These are phyloP conservation scores for Chlamydomonas schloesseri DNA, from an alignment of 139 green algal genomes.

Conservation along the genomic window DNA sequence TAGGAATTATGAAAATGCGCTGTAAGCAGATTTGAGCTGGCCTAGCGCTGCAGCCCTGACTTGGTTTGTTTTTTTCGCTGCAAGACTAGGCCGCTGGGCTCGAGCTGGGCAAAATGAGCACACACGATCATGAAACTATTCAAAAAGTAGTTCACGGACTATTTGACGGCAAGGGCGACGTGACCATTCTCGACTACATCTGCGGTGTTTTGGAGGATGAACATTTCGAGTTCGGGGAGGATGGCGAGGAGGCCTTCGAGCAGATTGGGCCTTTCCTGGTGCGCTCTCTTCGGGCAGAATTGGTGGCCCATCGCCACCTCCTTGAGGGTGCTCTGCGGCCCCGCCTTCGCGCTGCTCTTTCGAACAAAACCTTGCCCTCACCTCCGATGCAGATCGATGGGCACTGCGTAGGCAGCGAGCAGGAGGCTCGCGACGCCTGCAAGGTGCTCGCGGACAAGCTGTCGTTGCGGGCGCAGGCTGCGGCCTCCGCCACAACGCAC, in stretches of 20 bases:
- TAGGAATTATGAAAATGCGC: too few relatives aligned
- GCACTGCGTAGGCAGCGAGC: slow-evolving; percentile 57
- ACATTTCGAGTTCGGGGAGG: slow-evolving; percentile 71
- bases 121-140: slow-evolving; percentile 1
- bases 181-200: slow-evolving; percentile 73
- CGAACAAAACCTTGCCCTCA: too few relatives aligned
- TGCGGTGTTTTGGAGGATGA: slow-evolving; percentile 69
- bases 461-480: slow-evolving; percentile 9
- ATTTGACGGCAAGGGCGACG: slow-evolving; percentile 58
- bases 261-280: slow-evolving; percentile 72
- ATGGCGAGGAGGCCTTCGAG: slow-evolving; percentile 66
- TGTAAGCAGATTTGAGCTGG: too few relatives aligned
- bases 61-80: too few relatives aligned
- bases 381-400: slow-evolving; percentile 56
- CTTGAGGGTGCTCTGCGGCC: too few relatives aligned
- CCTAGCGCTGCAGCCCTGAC: too few relatives aligned
- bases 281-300: background rate
- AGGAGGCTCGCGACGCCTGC: slow-evolving; percentile 57
- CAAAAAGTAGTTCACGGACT: slow-evolving; percentile 49
- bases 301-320: too few relatives aligned
- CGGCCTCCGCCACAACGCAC: background rate
- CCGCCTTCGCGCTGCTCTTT: too few relatives aligned
- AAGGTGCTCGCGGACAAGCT: slow-evolving; percentile 58
- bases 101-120: background rate
- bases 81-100: too few relatives aligned